Conservation (phyloP, 306 rosid genomes). For the Trifolium repens region DNA sequence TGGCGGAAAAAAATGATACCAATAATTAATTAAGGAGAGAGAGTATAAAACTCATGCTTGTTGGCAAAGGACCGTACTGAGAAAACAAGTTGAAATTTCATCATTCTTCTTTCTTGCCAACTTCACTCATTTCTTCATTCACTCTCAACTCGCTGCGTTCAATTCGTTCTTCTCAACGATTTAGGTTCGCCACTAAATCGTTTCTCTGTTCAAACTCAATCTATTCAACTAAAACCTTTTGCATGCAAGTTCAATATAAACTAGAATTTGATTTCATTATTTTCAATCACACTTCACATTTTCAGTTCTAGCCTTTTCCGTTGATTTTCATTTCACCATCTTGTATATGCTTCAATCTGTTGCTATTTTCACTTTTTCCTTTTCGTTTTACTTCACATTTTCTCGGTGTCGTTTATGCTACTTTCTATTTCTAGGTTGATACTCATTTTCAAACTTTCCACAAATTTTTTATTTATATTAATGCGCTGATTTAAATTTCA, state of each 20-base stretch:
- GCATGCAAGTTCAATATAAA: conserved; percentile 4
- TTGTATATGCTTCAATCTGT: not conserved
- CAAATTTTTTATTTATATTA: not conserved
- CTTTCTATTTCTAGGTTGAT: not conserved
- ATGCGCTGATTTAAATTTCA: not conserved
- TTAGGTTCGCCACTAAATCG: not conserved
- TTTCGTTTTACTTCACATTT: not conserved
- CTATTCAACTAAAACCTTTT: not conserved
- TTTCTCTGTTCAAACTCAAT: not conserved
- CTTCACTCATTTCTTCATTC: not conserved
- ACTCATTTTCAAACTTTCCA: not conserved
- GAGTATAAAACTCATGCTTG: not conserved
- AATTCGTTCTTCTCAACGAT: not conserved
- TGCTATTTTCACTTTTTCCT: not conserved
- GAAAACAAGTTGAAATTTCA: not conserved
- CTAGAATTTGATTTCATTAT: not conserved
- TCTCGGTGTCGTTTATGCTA: not conserved
- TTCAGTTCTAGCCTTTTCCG: not conserved
- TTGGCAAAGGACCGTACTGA: not conserved
- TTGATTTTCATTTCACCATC: not conserved
- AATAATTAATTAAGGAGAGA: no score
- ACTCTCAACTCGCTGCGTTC: not conserved
- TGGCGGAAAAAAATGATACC: no score
- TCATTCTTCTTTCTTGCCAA: not conserved
- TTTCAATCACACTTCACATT: not conserved